Evolutionary conservation across 306 rosid species (phyloP).

Genomic region (Quercus robur): DNA sequence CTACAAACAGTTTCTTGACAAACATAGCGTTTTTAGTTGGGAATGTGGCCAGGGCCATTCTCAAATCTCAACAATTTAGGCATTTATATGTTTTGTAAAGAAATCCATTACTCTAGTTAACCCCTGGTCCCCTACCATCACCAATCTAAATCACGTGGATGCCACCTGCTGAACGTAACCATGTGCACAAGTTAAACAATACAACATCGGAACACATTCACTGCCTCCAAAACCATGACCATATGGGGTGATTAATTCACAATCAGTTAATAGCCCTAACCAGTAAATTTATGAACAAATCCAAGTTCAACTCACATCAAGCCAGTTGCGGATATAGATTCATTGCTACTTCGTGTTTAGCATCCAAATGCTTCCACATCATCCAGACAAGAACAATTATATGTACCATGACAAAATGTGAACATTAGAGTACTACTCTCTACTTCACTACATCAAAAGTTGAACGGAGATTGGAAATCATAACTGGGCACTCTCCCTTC

Average conservation of each 20-base stretch:
- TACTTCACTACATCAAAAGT: slow-evolving; percentile 65
- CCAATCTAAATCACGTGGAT: too few relatives aligned
- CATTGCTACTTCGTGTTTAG: neutral
- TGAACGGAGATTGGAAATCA: slow-evolving; percentile 64
- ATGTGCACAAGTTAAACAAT: too few relatives aligned
- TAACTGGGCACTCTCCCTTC: slow-evolving; percentile 88
- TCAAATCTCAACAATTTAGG: too few relatives aligned
- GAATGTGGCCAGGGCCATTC: too few relatives aligned
- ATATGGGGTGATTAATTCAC: neutral
- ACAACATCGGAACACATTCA: too few relatives aligned
- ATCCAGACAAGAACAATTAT: slow-evolving; percentile 23
- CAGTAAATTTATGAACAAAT: neutral
- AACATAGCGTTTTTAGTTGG: too few relatives aligned
- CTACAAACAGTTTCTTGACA: too few relatives aligned
- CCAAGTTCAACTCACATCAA: neutral
- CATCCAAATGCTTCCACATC: slow-evolving; percentile 12
- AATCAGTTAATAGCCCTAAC: neutral
- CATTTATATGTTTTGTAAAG: too few relatives aligned
- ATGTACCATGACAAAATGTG: slow-evolving; percentile 19
- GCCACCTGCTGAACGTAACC: too few relatives aligned
- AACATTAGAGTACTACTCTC: slow-evolving; percentile 12
- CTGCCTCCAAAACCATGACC: too few relatives aligned
- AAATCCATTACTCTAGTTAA: too few relatives aligned
- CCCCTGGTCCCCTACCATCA: too few relatives aligned
- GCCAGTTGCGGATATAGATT: slow-evolving; percentile 13